Conservation (phyloP, 2,329 filamentous ascomycete species). For the Amphichorda felina region DNA sequence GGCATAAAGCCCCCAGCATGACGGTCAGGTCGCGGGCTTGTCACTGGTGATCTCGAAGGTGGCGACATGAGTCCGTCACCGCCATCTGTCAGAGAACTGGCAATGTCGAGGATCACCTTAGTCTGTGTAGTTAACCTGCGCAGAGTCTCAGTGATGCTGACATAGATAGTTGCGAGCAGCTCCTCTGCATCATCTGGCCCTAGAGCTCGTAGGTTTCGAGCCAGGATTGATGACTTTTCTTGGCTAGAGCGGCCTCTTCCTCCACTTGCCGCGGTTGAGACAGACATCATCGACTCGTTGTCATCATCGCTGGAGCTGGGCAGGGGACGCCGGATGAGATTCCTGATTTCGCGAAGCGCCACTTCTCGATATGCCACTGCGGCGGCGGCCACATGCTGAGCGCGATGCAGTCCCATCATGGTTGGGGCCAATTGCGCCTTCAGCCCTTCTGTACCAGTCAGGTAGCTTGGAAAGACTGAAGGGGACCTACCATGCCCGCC, state of each 20-base stretch:
- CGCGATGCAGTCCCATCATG: slow-evolving; percentile 69
- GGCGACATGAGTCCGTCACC: slow-evolving; percentile 33
- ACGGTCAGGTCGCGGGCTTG: slow-evolving; percentile 33
- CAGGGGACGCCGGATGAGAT: slow-evolving; percentile 70
- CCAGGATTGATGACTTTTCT: slow-evolving; percentile 80
- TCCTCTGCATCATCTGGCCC: slow-evolving; percentile 77
- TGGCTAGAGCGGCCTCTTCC: slow-evolving; percentile 63
- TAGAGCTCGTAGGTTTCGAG: slow-evolving; percentile 75
- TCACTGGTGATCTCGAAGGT: slow-evolving; percentile 36
- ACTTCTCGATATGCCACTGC: slow-evolving; percentile 77
- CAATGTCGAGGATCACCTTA: slow-evolving; percentile 90
- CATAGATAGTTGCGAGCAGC: slow-evolving; percentile 72
- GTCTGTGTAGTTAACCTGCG: slow-evolving; percentile 79
- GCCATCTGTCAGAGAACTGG: slow-evolving; percentile 49
- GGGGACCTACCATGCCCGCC: slow-evolving; percentile 55
- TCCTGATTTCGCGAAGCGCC: slow-evolving; percentile 75
- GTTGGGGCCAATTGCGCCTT: slow-evolving; percentile 58
- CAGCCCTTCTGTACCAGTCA: slow-evolving; percentile 59
- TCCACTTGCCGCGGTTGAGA: slow-evolving; percentile 57
- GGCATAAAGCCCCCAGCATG: slow-evolving; percentile 10
- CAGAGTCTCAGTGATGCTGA: slow-evolving; percentile 76
- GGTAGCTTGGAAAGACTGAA: slow-evolving; percentile 65
- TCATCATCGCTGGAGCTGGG: slow-evolving; percentile 94
- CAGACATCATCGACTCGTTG: slow-evolving; percentile 76
- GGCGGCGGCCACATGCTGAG: slow-evolving; percentile 68